Evolutionary conservation across 805 yeast genomes (phyloP), one percentile per base, ranked within the genome.

Genomic region (Metschnikowia lunata): DNA sequence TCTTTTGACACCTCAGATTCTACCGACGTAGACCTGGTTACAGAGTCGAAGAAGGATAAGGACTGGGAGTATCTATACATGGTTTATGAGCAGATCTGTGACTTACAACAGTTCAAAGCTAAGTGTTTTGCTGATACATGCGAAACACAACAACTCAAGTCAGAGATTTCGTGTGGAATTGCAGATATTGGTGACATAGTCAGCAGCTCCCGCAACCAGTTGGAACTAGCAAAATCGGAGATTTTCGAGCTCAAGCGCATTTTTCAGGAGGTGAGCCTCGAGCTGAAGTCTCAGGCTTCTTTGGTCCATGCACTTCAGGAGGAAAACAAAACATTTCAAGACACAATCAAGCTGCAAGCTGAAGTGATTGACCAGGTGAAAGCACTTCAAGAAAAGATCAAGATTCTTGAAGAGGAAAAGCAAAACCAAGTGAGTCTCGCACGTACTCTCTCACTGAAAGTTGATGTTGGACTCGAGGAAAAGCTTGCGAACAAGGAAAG

Each of bases 11-110:
- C 33, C 34, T 44, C 47, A 9, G 50, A 47, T 38, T 47, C 50
- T 6, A 47, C 50, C 8, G 50, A 47, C 30, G 50, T 47, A 27
- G 50, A 47, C 9, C 50, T 47, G 48, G 34, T 10, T 8, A 36
- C 14, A 3, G 50, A 44, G 3, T 29, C 26, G 12, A 41, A 41
- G 33, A 30, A 27, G 18, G 37, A 27, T 2, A 35, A 36, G 7
- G 39, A 37, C 6, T 5, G n/a, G 31, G 40, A 29, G 11, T 34
- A 39, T 36, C 31, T 45, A 11, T 34, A 35, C 28, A 39, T 39
- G 15, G 30, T 48, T 8, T 48, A 44, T 34, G 40, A 36, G 40
- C 48, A 39, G 30, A 11, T 48, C 1, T 39, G 39, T 30, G 44
- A 34, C 26, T 32, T 45, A 34, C 39, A 30, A 11, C 32, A 34